A percentile compares a stretch with the other conserved stretches of the same genome.
These are phyloP conservation scores for Monosporascus sp. DNA, from an alignment of 2,329 filamentous ascomycete genomes.

Conservation along the genomic window DNA sequence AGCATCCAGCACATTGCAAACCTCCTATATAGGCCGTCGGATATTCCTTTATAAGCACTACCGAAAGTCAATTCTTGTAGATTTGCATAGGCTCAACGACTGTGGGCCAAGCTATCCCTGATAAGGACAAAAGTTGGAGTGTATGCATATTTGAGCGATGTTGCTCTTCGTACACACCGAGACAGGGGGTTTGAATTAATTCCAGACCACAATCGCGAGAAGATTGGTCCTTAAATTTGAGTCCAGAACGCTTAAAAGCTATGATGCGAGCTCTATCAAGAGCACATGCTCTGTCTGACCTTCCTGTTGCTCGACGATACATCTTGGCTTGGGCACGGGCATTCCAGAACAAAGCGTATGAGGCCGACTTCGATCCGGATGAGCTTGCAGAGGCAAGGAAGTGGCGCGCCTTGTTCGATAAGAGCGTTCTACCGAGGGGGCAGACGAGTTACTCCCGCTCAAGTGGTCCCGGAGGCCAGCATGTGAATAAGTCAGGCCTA, in stretches of 20 bases:
- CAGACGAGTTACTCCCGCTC: conserved; percentile 51
- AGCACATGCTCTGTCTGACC: not conserved
- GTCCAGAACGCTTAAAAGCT: not conserved
- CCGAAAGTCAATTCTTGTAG: too few relatives aligned
- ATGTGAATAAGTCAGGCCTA: conserved; percentile 53
- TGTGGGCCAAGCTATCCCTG: too few relatives aligned
- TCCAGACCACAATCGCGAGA: too few relatives aligned
- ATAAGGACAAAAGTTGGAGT: too few relatives aligned
- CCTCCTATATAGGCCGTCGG: too few relatives aligned
- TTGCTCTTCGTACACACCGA: too few relatives aligned
- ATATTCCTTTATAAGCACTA: too few relatives aligned
- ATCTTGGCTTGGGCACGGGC: conserved; percentile 3
- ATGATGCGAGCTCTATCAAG: not conserved
- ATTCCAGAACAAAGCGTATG: conserved; percentile 37
- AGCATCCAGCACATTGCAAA: too few relatives aligned
- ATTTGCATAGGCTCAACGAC: too few relatives aligned
- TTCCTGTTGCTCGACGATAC: not conserved
- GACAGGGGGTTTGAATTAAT: too few relatives aligned
- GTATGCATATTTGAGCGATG: too few relatives aligned
- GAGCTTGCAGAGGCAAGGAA: conserved; percentile 44
- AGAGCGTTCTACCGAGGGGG: conserved; percentile 41
- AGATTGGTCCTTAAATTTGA: too few relatives aligned
- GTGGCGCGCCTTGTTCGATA: conserved; percentile 43
- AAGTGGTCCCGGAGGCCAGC: conserved; percentile 55
- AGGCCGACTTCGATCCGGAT: conserved; percentile 43